Evolutionary conservation across 257 asterid genomes (phyloP), one percentile per base, ranked within the genome.

Genomic region (Pogostemon cablin): DNA sequence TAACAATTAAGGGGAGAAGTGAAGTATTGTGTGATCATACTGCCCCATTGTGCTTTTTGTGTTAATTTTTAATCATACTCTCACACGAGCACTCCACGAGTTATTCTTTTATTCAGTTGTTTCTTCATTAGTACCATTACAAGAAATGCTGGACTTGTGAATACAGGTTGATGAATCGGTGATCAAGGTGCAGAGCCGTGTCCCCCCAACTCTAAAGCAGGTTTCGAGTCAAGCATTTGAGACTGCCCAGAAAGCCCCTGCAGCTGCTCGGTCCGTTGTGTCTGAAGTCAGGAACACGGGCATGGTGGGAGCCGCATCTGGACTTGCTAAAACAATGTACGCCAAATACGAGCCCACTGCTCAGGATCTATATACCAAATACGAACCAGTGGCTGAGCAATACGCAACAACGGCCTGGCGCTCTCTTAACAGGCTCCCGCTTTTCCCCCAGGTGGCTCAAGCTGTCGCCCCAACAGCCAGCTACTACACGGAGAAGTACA

Each of bases 321-420:
- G 84, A 39, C 81, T 90, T 47, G 97, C 96, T 6, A 86, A 83
- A 74, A 84, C 83, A 5, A 84, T 84, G 6, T 88, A 88, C n/a
- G 78, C 84, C 43, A 88, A 87, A 81, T 90, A 65, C 10, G 97
- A 90, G 81, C 97, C 96, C 2, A 81, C 90, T 47, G 96, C 97
- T 9, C 91, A 82, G 87, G 90, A 75, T 73, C 75, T 91, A 0
- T 87, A 86, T 90, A 8, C 86, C 67, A 91, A 91, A 76, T 93
- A 87, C 0, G 97, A 93, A 68, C 97, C 95, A 0, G 81, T 89
- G 20, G 98, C 96, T 0, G 96, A 89, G 96, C 87, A 81, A n/a
- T 89, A 86, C n/a, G 97, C 96, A 0, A 79, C 79, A 0, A 74
- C 85, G 0, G 84, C 93, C 0, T 93, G 96, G 96, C 84, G 65